Evolutionary conservation across 192 early-diverging fungal genomes (phyloP), one percentile per base, ranked within the genome.

Genomic region (Coemansia sp.): DNA sequence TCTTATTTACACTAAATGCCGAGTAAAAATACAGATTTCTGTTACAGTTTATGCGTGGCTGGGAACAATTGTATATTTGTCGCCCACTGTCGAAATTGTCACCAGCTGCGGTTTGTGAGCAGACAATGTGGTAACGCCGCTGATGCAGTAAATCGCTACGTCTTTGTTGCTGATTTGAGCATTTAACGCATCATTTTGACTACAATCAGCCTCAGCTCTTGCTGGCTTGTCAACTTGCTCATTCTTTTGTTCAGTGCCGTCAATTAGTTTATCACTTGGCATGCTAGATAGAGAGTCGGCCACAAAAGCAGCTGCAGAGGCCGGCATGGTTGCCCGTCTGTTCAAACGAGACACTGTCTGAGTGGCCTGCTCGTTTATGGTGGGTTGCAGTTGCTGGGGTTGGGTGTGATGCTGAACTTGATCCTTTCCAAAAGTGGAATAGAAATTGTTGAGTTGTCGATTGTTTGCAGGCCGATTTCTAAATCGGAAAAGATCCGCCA

Each of bases 101-200:
- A 76, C 73, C 21, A 76, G 48, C 62, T 52, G 73, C 51, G 73
- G 73, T 19, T 39, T 58, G 40, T 44, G 44, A 5, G 38, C n/a
- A 11, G 23, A 20, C 47, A 26, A 21, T 37, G 37, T 35, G 0
- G 47, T 39, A 18, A 42, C 9, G 39, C 57, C 48, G 47, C 11
- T 50, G 37, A 59, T 21, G 18, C 48, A 3, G 16, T 50, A 26
- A 8, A 59, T 50, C 11, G 36, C 10, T 16, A 15, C 36, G 44
- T 11, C 33, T 11, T 16, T 15, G 11, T 31, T 12, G 47, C 12
- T 40, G 13, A 13, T 6, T 19, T 12, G 30, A 8, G 3, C 26
- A 30, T 15, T 31, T 31, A 6, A 31, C 3, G 30, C 30, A 31
- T 31, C 6, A 31, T 31, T 6, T 31, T 31, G 30, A 6, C 30